Base-by-base conservation (phyloP, 1,284 basidiomycete genomes). In the Volvariella volvacea region DNA sequence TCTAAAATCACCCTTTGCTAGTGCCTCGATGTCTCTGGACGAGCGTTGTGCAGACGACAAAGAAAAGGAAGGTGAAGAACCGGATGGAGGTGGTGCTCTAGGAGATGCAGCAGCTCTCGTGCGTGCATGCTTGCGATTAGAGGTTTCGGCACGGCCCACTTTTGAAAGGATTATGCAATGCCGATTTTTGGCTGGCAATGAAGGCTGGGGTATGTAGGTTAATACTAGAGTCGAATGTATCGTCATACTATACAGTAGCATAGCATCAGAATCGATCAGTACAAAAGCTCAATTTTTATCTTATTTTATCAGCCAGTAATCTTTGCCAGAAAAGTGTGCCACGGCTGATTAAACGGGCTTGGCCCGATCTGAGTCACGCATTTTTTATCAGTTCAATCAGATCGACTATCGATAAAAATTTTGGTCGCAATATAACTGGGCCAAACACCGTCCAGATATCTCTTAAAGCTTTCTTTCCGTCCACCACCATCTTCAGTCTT, bases 61-160 rank as follows among this genome's bases (percentile, higher is more conserved):
- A 54, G 82, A 83, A 56, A 59, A 54, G 36, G 83, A 84, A 2
- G 87, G 84, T 8, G 73, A 83, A 61, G 88, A 90, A 60, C 48
- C 58, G 3, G 88, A 92, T 55, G 87, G 87, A 2, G 90, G 89
- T 19, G 84, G 88, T n/a, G 73, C 79, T 2, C 69, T 93, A 16
- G 80, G 78, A 9, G 89, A 93, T 55, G 90, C 87, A 4, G 84
- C 85, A 31, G 80, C 78, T 32, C 74, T 95, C 42, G 88, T 93
- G 25, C 68, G 76, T 43, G 82, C 83, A 25, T 95, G 92, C 59
- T 70, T 95, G 31, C 77, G 78, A 53, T 73, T 93, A 12, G 81
- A 88, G 21, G 74, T 88, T 17, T 59, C 62, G 32, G 74, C 76
- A 8, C 74, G 89, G 31, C 92, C 92, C n/a, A 83, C 83, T 2